Conservation (phyloP, 2,329 filamentous ascomycete genomes). For the Emmonsiellopsis sp. region DNA sequence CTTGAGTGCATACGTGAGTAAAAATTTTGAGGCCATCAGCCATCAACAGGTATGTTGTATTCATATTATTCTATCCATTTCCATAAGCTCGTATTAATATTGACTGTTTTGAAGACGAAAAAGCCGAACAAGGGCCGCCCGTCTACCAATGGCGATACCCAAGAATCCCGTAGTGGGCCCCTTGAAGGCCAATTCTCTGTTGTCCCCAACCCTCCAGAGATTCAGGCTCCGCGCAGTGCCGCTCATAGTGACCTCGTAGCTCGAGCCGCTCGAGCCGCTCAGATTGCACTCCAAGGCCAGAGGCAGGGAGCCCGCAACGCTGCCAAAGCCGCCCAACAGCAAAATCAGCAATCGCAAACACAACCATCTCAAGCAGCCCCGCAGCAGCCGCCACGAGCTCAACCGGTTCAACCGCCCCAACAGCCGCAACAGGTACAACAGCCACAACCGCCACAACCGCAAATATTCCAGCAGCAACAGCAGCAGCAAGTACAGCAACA, state of each 20-base stretch:
- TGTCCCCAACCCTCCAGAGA: slow-evolving; percentile 27
- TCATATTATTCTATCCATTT: not conserved
- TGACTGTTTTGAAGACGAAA: slow-evolving; percentile 21
- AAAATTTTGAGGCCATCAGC: slow-evolving; percentile 47
- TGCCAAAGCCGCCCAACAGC: not conserved
- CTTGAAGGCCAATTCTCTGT: slow-evolving; percentile 35
- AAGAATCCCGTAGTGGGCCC: slow-evolving; percentile 28
- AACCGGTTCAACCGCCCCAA: slow-evolving; percentile 25
- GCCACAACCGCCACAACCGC: slow-evolving; percentile 14
- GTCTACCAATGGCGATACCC: slow-evolving; percentile 27
- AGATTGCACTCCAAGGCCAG: slow-evolving; percentile 39
- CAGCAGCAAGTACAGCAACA: slow-evolving; percentile 1
- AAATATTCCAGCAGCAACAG: slow-evolving; percentile 11
- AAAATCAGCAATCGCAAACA: not conserved
- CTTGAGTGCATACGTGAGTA: slow-evolving; percentile 49
- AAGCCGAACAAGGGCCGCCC: slow-evolving; percentile 31
- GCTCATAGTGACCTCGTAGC: slow-evolving; percentile 38
- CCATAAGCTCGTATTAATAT: slow-evolving; percentile 13
- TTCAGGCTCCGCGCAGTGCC: slow-evolving; percentile 26
- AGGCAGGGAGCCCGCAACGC: slow-evolving; percentile 14
- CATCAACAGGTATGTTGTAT: slow-evolving; percentile 35
- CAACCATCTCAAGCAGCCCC: slow-evolving; percentile 24
- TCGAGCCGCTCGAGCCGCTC: slow-evolving; percentile 39
- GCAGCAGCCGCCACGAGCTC: slow-evolving; percentile 20
- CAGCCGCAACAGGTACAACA: slow-evolving; percentile 24